These are phyloP conservation scores for Daldinia caldariorum DNA, from an alignment of 495 filamentous ascomycete species.

Conservation along the genomic window DNA sequence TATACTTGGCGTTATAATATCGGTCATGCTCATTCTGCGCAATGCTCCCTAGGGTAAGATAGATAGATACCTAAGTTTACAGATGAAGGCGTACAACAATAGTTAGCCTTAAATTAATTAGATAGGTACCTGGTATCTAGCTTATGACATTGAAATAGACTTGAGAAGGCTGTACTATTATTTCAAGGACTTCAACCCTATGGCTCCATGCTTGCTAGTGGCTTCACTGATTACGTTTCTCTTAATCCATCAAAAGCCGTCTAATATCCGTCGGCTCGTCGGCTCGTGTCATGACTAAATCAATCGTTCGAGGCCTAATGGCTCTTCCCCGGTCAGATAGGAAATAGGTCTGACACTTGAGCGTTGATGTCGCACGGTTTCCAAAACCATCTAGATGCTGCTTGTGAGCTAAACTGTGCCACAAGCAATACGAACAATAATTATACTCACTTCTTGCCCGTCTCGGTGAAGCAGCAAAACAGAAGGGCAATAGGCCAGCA, in stretches of 20 bases:
- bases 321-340: constrained; percentile 31
- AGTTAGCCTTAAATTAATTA: not conserved
- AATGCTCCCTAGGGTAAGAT: no score
- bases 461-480: constrained; percentile 44
- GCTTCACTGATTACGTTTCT: not conserved
- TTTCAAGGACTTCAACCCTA: not conserved
- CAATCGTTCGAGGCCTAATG: not conserved
- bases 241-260: not conserved
- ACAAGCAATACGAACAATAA: not conserved
- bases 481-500: constrained; percentile 44
- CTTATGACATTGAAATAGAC: not conserved
- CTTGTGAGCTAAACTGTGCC: not conserved
- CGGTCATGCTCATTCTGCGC: no score
- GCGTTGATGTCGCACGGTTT: constrained; percentile 44
- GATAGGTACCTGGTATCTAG: no score
- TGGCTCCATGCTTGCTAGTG: not conserved
- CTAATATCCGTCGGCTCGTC: not conserved
- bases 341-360: constrained; percentile 40
- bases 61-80: no score
- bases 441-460: constrained; percentile 39
- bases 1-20: no score
- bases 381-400: constrained; percentile 38
- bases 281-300: not conserved
- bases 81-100: not conserved
- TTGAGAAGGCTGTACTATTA: not conserved